Evolutionary conservation across 176 grass and related monocot genomes (phyloP).

Genomic region (Juncus inflexus): DNA sequence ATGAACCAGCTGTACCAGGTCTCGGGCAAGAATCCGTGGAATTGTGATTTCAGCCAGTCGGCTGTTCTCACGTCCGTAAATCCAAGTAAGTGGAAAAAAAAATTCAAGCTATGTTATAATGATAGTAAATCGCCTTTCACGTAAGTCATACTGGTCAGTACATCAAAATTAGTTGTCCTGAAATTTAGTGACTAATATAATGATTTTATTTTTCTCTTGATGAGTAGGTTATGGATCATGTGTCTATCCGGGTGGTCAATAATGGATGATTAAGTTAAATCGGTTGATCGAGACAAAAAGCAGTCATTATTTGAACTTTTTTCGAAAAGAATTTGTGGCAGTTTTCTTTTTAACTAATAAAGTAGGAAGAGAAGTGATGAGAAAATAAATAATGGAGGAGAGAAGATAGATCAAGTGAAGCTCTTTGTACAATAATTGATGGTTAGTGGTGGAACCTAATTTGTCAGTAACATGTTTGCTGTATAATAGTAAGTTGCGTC

Average conservation of each 20-base stretch:
- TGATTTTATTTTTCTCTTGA: not conserved
- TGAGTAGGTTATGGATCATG: conserved; percentile 63
- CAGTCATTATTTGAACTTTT: not conserved
- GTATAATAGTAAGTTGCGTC: too few relatives aligned
- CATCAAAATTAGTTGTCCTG: conserved; percentile 2
- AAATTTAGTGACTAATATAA: conserved; percentile 6
- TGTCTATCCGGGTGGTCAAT: conserved; percentile 59
- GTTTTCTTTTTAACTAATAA: conserved; percentile 3
- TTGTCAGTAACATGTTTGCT: too few relatives aligned
- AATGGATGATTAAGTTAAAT: conserved; percentile 7
- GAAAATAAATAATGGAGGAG: not conserved
- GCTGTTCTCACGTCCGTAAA: conserved; percentile 60
- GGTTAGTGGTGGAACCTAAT: conserved; percentile 4
- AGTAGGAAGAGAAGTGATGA: conserved; percentile 1
- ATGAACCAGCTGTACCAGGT: conserved; percentile 96
- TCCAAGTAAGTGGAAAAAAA: conserved; percentile 53
- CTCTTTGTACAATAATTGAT: conserved; percentile 28
- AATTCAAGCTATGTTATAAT: not conserved
- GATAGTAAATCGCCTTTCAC: not conserved
- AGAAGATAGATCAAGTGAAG: not conserved
- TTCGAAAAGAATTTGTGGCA: not conserved
- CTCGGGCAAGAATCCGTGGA: conserved; percentile 48
- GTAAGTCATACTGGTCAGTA: not conserved
- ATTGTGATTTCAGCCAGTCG: conserved; percentile 80
- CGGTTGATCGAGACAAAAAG: conserved; percentile 1